These are phyloP conservation scores for Spongospora subterranea DNA, from an alignment of 208 protist species.

Conservation along the genomic window DNA sequence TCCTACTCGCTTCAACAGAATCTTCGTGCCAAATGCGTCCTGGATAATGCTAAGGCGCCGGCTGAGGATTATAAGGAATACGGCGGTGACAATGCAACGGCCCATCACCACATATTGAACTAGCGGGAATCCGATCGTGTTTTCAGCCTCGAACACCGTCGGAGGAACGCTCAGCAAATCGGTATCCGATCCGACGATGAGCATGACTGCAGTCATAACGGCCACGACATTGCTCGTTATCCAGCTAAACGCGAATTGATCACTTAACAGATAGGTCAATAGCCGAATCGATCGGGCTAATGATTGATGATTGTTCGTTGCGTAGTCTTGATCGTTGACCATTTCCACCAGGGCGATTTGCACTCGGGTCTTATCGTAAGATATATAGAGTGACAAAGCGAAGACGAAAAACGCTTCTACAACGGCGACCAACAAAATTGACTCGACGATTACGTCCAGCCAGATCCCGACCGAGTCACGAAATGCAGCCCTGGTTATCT, in stretches of 20 bases:
- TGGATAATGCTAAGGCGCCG: not conserved
- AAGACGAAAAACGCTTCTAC: not conserved
- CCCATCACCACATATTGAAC: not conserved
- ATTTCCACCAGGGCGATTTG: not conserved
- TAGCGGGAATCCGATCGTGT: not conserved
- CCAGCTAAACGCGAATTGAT: not conserved
- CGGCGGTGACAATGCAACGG: not conserved
- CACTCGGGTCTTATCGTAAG: not conserved
- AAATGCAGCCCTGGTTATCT: not conserved
- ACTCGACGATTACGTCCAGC: not conserved
- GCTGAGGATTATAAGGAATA: not conserved
- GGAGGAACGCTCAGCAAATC: not conserved
- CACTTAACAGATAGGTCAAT: not conserved
- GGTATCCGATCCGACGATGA: not conserved
- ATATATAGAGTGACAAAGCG: not conserved
- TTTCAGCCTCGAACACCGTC: not conserved
- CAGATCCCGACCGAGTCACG: no score
- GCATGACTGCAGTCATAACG: not conserved
- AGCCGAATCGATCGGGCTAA: not conserved
- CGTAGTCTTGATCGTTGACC: not conserved
- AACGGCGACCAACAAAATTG: not conserved
- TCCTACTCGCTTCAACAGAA: not conserved
- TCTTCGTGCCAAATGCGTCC: not conserved
- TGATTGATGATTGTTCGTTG: not conserved
- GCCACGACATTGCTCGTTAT: not conserved